Conservation (phyloP, 306 rosid species). For the Trifolium dubium region DNA sequence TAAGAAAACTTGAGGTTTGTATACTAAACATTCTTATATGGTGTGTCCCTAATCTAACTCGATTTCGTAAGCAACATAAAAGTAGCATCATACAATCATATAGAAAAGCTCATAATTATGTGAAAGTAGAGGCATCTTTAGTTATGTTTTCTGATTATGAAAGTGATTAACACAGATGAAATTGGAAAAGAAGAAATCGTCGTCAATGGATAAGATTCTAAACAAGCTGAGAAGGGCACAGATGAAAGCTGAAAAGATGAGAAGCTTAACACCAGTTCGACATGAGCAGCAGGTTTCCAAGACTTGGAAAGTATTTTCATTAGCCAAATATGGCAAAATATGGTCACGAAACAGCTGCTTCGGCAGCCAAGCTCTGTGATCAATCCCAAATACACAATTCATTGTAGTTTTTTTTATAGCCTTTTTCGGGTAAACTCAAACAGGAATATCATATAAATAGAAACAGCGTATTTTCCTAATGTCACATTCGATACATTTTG, state of each 20-base stretch:
- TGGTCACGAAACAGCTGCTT: slow-evolving; percentile 50
- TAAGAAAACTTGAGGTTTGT: slow-evolving; percentile 80
- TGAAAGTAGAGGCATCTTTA: background rate
- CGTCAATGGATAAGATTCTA: slow-evolving; percentile 81
- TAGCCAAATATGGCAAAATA: slow-evolving; percentile 40
- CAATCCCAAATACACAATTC: background rate
- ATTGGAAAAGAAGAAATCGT: slow-evolving; percentile 79
- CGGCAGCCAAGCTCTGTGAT: slow-evolving; percentile 36
- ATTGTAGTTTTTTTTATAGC: slow-evolving; percentile 10
- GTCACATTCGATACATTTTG: slow-evolving; percentile 22
- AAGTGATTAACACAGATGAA: slow-evolving; percentile 67
- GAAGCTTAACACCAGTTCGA: slow-evolving; percentile 45
- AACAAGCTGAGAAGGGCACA: slow-evolving; percentile 75
- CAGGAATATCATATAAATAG: slow-evolving; percentile 9
- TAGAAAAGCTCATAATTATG: background rate
- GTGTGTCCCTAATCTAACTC: background rate
- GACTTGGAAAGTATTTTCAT: slow-evolving; percentile 35
- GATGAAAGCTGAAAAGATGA: slow-evolving; percentile 75
- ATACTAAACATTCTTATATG: slow-evolving; percentile 3
- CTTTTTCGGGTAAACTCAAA: background rate
- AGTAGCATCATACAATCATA: background rate
- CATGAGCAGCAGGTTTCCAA: slow-evolving; percentile 42
- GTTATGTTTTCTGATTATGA: slow-evolving; percentile 11
- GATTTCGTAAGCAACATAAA: slow-evolving; percentile 5
- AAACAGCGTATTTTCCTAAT: background rate